These are phyloP conservation scores for Talaromyces sp. DNA, from an alignment of 2,329 filamentous ascomycete species.

Conservation along the genomic window DNA sequence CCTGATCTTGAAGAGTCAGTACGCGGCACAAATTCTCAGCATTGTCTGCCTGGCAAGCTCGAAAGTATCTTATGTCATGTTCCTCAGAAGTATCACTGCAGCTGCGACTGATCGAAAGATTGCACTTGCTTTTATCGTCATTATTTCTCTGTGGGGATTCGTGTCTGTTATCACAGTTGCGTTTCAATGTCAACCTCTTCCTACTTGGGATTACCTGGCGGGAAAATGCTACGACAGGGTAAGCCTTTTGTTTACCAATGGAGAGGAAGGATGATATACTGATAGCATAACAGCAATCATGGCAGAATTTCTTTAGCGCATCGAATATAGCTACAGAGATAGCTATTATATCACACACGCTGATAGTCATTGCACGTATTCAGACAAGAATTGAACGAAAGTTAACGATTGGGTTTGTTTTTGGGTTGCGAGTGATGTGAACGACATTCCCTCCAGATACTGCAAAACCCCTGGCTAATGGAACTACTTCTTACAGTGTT, in stretches of 20 bases:
- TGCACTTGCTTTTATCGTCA: slow-evolving; percentile 12
- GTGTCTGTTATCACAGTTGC: slow-evolving; percentile 13
- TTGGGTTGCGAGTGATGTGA: slow-evolving; percentile 21
- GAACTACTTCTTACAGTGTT: slow-evolving; percentile 15
- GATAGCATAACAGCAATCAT: slow-evolving; percentile 12
- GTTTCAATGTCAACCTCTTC: slow-evolving; percentile 17
- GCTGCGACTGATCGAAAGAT: slow-evolving; percentile 15
- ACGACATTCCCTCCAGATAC: not conserved
- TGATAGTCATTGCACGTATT: slow-evolving; percentile 19
- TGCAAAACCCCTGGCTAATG: not conserved
- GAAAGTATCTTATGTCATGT: slow-evolving; percentile 21
- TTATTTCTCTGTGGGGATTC: slow-evolving; percentile 15
- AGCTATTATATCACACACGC: slow-evolving; percentile 20
- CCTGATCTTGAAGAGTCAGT: slow-evolving; percentile 20
- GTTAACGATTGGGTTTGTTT: slow-evolving; percentile 19
- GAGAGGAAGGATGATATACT: not conserved
- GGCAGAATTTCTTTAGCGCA: slow-evolving; percentile 22
- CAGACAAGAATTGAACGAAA: slow-evolving; percentile 14
- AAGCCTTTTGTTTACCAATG: not conserved
- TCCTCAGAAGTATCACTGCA: slow-evolving; percentile 20
- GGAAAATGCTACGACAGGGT: slow-evolving; percentile 19
- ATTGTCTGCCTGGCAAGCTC: slow-evolving; percentile 19
- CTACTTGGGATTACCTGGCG: slow-evolving; percentile 18
- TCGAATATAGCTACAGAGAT: slow-evolving; percentile 22
- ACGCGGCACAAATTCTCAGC: slow-evolving; percentile 19